Percentiles rank a stretch among this genome's conserved stretches.
phyloP scores from a whole-genome alignment of 495 filamentous ascomycete species.

The Penicillium soppii region DNA sequence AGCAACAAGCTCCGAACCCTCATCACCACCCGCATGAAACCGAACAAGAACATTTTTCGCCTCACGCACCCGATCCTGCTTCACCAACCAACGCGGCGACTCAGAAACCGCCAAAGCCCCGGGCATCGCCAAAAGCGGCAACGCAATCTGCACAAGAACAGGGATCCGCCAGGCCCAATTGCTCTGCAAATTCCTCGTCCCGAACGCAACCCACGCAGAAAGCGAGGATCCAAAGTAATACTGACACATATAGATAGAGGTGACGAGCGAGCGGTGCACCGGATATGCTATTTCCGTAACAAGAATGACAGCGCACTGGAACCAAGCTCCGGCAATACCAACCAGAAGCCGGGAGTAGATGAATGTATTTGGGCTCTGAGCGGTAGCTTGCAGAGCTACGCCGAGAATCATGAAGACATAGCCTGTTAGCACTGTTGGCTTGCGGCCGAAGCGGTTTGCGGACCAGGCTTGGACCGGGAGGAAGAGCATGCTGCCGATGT shows the following conservation, averaged over 20 bases:
- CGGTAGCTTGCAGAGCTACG: constrained; percentile 1
- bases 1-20: neutral
- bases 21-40: constrained; percentile 51
- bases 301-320: constrained; percentile 52
- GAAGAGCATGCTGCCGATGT: constrained; percentile 10
- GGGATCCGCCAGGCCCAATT: constrained; percentile 45
- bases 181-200: constrained; percentile 18
- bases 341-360: constrained; percentile 3
- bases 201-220: constrained; percentile 28
- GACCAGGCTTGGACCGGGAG: neutral
- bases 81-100: constrained; percentile 28
- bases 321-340: constrained; percentile 31
- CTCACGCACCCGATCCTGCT: constrained; percentile 47
- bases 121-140: constrained; percentile 33
- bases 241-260: constrained; percentile 56
- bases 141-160: constrained; percentile 59
- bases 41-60: constrained; percentile 43
- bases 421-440: neutral
- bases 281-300: constrained; percentile 61
- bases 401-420: constrained; percentile 1
- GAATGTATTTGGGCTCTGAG: neutral
- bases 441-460: constrained; percentile 10
- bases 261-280: constrained; percentile 58
- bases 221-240: constrained; percentile 43
- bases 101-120: constrained; percentile 35